A percentile compares a stretch with the other conserved stretches of the same genome.
Conservation (phyloP, 2,329 filamentous ascomycete genomes). For the Epichloe typhina region DNA sequence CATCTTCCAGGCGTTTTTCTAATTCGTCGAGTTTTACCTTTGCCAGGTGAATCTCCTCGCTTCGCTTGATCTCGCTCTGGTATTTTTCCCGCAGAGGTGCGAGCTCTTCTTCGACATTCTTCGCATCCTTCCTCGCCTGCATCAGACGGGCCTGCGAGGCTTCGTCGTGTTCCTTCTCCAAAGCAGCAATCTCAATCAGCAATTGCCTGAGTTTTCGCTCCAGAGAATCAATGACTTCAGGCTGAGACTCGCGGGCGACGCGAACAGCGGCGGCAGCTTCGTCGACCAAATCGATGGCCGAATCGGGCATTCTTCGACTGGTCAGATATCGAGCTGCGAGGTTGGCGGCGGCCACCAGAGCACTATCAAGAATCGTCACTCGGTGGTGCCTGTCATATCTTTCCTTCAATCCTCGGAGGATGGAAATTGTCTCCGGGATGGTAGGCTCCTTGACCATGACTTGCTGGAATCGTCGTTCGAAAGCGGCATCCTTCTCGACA, state of each 20-base stretch:
- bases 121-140: conserved; percentile 77
- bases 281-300: conserved; percentile 90
- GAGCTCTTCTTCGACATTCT: conserved; percentile 88
- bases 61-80: conserved; percentile 79
- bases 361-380: conserved; percentile 89
- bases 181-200: conserved; percentile 92
- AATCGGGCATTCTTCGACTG: conserved; percentile 80
- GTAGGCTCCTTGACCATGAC: conserved; percentile 91
- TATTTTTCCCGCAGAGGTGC: conserved; percentile 90
- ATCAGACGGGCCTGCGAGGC: conserved; percentile 73
- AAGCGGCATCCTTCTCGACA: conserved; percentile 96
- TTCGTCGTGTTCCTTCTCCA: conserved; percentile 88
- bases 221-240: conserved; percentile 87
- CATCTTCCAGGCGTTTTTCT: conserved; percentile 84
- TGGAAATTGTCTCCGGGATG: conserved; percentile 84
- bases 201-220: conserved; percentile 83
- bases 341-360: conserved; percentile 82
- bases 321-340: conserved; percentile 91
- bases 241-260: conserved; percentile 90
- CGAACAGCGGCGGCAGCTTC: conserved; percentile 94
- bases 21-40: conserved; percentile 91
- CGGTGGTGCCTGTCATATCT: conserved; percentile 97
- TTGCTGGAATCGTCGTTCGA: conserved; percentile 97
- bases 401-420: conserved; percentile 95
- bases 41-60: conserved; percentile 82